Base-by-base conservation (phyloP, 2,329 filamentous ascomycete species). In the Lecanosticta acicola region DNA sequence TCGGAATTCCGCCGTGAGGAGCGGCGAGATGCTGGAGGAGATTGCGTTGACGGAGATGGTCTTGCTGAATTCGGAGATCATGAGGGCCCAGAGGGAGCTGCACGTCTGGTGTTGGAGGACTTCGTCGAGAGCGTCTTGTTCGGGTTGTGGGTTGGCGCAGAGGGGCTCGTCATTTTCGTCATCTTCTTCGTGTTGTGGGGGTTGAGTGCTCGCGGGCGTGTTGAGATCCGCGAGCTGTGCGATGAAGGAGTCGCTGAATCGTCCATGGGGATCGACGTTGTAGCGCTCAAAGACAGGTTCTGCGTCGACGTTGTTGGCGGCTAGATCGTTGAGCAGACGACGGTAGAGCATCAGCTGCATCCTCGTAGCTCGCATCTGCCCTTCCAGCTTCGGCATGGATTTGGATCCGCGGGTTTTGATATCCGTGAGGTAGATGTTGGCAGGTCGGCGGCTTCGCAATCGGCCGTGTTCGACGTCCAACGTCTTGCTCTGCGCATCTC, bases 271-370 rank as follows among this genome's bases (percentile, higher is more conserved):
- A 21, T 87, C 74, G 5, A 96, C 71, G 0, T 75, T 72, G 56
- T 95, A 94, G 1, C 89, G 82, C 4, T 73, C 64, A 47, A 91
- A 81, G 1, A 97, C 73, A 0, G 73, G 68, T 16, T 79, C 67
- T 29, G 88, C 86, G 46, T 88, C 79, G 0, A 95, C 74, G 5
- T 77, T 75, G 40, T 83, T 83, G 0, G 79, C 76, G 0, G 84
- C 86, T 58, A 97, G 80, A 2, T 82, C 76, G 8, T 82, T 80
- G n/a, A 98, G 73, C 43, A 97, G 81, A 19, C 83, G 82, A 55
- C 91, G 89, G 62, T 97, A 98, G 0, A 97, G 72, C 67, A 94
- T 89, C 0, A 97, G 73, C 63, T 98, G 93, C 49, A 96, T 83
- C 57, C 84, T 80, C 0, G 89, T 87, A 0, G 87, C 87, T 9